Evolutionary conservation across 2,329 filamentous ascomycete genomes (phyloP), one percentile per base, ranked within the genome.

Genomic region (Paecilomyces sp.): DNA sequence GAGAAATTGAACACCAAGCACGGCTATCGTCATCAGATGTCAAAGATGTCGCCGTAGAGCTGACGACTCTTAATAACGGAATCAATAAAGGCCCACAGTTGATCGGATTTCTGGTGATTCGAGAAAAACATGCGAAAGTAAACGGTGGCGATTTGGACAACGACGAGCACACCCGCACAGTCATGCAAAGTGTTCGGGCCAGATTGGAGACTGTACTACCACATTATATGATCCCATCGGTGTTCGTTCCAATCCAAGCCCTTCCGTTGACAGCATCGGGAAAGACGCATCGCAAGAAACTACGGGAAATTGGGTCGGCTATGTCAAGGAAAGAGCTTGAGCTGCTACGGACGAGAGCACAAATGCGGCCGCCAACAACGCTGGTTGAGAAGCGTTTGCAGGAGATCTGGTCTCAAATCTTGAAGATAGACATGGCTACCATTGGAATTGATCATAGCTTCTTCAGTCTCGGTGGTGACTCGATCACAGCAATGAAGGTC

Each of bases 381-480:
- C 15, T 50, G 11, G 57, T 28, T 3, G 65, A 66, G 57, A 36
- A 54, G 12, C 50, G 41, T 18, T 47, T 67, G 11, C 66, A 62
- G 47, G 18, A 57, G 15, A 41, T 67, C 13, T 71, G 67, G 65
- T 61, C 64, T 25, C 61, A 64, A 12, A 58, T 67, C 5, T 63
- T 71, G 18, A 60, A 62, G 18, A 18, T 70, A 24, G 58, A 63
- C 1, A 18, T 60, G 9, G 61, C 63, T 1, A 57, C 62, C 3
- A 65, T 70, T 54, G 58, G 65, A 24, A 56, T 63, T 12, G 63
- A 70, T 22, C 65, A 69, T 24, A 67, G 65, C 25, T 74, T 74
- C 57, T 72, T 74, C 58, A 61, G 64, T 22, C 59, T 72, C 18
- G 71, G 71, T 15, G 70, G 70, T 24, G 70, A 72, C 53, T 71